Evolutionary conservation across 352 stramenopile genomes (phyloP), one percentile per base, ranked within the genome.

Genomic region (Proteromonas lacertae): DNA sequence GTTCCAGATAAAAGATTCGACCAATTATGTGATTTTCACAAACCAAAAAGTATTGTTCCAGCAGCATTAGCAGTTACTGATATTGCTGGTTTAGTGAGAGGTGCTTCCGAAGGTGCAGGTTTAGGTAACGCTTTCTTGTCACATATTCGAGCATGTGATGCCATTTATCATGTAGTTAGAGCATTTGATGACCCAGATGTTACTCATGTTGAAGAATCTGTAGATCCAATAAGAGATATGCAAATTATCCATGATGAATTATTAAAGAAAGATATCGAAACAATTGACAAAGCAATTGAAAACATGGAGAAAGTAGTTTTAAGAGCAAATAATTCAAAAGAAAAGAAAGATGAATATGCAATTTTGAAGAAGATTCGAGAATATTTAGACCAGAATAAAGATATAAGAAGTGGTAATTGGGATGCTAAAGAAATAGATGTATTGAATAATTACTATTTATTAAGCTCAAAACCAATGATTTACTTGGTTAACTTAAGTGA

Each of bases 401-500:
- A n/a, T n/a, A n/a, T n/a, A n/a, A n/a, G n/a, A n/a, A n/a, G n/a
- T n/a, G n/a, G n/a, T n/a, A n/a, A n/a, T n/a, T n/a, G n/a, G n/a
- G n/a, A n/a, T n/a, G n/a, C n/a, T n/a, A n/a, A n/a, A n/a, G n/a
- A n/a, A n/a, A n/a, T n/a, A n/a, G n/a, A n/a, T n/a, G n/a, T n/a
- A n/a, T n/a, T n/a, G n/a, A n/a, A n/a, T n/a, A n/a, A n/a, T n/a
- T n/a, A n/a, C n/a, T n/a, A n/a, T n/a, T n/a, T n/a, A n/a, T n/a
- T n/a, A n/a, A 80, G 64, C 10, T 72, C 63, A 31, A 80, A 80
- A 36, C 64, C 62, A 28, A 61, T 80, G 47, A 83, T 98, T 22
- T 98, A 93, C 61, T 60, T 97, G 17, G 74, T 95, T 30, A 99
- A 99, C 57, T 65, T 99, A 35, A 90, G 64, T 45, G 87, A 94